Evolutionary conservation across 108 stramenopile genomes (phyloP), one percentile per base, ranked within the genome.

Genomic region (Chaetoceros muelleri): DNA sequence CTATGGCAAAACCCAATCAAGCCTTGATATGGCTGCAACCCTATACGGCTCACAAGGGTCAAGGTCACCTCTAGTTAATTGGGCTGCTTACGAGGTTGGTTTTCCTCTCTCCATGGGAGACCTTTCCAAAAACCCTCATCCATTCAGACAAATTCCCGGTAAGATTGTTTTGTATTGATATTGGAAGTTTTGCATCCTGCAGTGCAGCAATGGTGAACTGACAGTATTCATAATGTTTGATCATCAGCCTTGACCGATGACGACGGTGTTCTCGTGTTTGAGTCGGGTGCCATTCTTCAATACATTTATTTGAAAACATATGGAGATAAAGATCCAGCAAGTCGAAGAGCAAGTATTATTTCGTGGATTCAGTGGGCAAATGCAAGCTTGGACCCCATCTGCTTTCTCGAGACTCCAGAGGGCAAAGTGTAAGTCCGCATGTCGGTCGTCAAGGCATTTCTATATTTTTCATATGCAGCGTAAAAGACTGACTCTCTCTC

Each of bases 331-430:
- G 30, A 63, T 18, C 48, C 71, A 13, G 51, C 40, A 29, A 61
- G 47, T 8, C 44, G 60, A 58, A 64, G 52, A 24, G 79, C 78
- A 28, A 66, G 67, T 2, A 62, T 84, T 22, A 46, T 67, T 0
- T 76, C 77, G 10, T 94, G 93, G 93, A 79, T 91, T 55, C 58
- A 78, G 19, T 83, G 89, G 89, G 93, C 93, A 24, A 95, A 95
- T 68, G 81, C 89, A 0, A 65, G 66, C 7, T 75, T 94, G 68
- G 89, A 94, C 74, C 81, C 84, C 21, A 82, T 94, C 60, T 89
- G 88, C 54, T 94, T 94, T 57, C 49, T 83, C 51, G 88, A 94
- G 71, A 87, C 84, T 18, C 82, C 79, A 2, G 67, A 86, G 3
- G 91, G 91, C 0, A 87, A 85, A 60, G 85, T 89, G 64, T 72